phyloP scores from a whole-genome alignment of 139 green algal genomes.

The Nannochloris sp. region DNA sequence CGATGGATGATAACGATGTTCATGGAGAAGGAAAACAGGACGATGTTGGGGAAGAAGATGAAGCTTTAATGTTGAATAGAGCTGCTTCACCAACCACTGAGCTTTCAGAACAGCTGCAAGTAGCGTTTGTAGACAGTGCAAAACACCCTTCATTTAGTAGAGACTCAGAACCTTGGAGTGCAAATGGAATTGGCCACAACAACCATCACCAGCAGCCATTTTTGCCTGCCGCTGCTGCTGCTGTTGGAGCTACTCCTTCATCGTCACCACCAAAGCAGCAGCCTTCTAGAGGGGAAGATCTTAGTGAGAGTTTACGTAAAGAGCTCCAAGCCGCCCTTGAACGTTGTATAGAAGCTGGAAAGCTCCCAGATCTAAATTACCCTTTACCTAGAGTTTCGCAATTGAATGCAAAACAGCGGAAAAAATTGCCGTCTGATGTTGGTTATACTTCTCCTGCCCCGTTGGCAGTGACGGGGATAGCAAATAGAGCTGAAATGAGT shows the following conservation, averaged over 20 bases:
- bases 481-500: neutral
- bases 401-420: conserved; percentile 8
- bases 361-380: conserved; percentile 15
- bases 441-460: conserved; percentile 4
- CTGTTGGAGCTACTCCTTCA: no score
- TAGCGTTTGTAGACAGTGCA: conserved; percentile 1
- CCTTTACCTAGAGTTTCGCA: conserved; percentile 2
- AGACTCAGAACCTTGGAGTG: neutral
- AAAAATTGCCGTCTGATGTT: conserved; percentile 6
- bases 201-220: no score
- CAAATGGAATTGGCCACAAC: no score
- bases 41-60: neutral
- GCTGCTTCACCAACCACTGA: conserved; percentile 6
- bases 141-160: neutral
- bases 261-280: conserved; percentile 12
- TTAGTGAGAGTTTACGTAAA: neutral
- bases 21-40: neutral
- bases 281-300: neutral
- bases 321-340: conserved; percentile 6
- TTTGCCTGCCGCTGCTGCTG: no score
- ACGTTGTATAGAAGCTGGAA: neutral
- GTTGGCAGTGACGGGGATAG: conserved; percentile 10
- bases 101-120: conserved; percentile 12
- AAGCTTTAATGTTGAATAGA: neutral
- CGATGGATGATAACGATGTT: neutral